Evolutionary conservation across 306 rosid genomes (phyloP), one percentile per base, ranked within the genome.

Genomic region (Hippophae gyantsensis): DNA sequence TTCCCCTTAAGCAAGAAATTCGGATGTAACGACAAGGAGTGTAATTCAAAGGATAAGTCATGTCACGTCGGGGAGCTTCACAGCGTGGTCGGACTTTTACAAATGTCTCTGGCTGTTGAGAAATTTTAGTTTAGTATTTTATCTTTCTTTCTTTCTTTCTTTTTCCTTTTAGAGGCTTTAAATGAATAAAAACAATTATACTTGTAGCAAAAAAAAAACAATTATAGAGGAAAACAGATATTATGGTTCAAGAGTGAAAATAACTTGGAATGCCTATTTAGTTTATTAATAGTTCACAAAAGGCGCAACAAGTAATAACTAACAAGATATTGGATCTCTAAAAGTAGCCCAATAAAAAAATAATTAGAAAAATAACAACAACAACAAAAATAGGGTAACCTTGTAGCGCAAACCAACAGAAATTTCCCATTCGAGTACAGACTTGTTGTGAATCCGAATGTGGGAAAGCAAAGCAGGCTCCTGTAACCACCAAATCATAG

Each of bases 341-440:
- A 38, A 47, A 48, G 40, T 52, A 40, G 7, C 45, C 46, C 46
- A 54, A 7, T 26, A 48, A 47, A 45, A 27, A 43, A 18, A 64
- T 26, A 59, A 18, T 18, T 18, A 18, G 23, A 18, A 18, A 18
- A 18, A 18, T 18, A 18, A 18, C 23, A 18, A 18, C 23, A 18
- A 18, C 23, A 61, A 48, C 48, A 66, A 49, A 61, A 9, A 11
- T 0, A 12, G 12, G 63, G 68, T 57, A 71, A 90, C 97, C 97
- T 90, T 90, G 84, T 80, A 90, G 10, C 97, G 95, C 61, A 90
- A 81, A 58, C 97, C 97, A 65, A 78, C 90, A 3, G 94, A 84
- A 79, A 90, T 84, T 61, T 90, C 97, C 97, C 97, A 90, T 74
- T 90, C 97, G 42, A 86, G 97, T 14, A 86, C 97, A 61, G 95